These are phyloP conservation scores for Carex arenaria DNA, from an alignment of 202 grass and related monocot species.

Conservation along the genomic window DNA sequence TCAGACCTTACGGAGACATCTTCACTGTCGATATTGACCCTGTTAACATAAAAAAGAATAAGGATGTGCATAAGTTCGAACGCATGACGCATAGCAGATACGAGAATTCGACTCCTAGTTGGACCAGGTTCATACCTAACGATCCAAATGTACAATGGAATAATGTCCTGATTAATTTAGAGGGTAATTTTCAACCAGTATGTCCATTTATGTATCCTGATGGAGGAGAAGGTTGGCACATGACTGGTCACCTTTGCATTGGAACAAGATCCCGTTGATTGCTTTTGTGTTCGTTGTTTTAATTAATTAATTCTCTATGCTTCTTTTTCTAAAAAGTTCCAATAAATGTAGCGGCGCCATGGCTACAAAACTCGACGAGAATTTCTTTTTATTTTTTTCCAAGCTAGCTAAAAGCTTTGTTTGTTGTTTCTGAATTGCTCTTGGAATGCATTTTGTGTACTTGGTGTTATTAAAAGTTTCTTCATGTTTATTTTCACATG, in stretches of 20 bases:
- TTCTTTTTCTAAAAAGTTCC: neutral
- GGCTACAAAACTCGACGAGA: too few species aligned
- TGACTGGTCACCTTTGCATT: slow-evolving; percentile 18
- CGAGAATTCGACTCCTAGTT: slow-evolving; percentile 26
- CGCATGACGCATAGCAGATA: slow-evolving; percentile 45
- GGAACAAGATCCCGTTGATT: neutral
- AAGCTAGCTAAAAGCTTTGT: too few species aligned
- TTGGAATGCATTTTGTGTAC: too few species aligned
- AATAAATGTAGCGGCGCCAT: neutral
- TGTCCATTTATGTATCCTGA: slow-evolving; percentile 19
- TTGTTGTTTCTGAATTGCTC: too few species aligned
- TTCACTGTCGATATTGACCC: slow-evolving; percentile 26
- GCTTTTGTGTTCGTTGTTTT: neutral
- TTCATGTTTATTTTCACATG: too few species aligned
- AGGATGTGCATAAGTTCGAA: slow-evolving; percentile 21
- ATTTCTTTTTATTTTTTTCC: too few species aligned
- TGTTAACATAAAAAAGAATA: slow-evolving; percentile 21
- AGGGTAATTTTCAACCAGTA: neutral
- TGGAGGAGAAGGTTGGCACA: slow-evolving; percentile 12
- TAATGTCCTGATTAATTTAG: neutral
- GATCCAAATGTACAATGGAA: slow-evolving; percentile 33
- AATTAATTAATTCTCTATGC: too few species aligned
- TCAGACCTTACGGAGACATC: slow-evolving; percentile 37
- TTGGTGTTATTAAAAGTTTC: too few species aligned
- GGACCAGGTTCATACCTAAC: slow-evolving; percentile 16